Conservation (phyloP, 371 early-diverging fungal species). For the Funneliformis caledonium region DNA sequence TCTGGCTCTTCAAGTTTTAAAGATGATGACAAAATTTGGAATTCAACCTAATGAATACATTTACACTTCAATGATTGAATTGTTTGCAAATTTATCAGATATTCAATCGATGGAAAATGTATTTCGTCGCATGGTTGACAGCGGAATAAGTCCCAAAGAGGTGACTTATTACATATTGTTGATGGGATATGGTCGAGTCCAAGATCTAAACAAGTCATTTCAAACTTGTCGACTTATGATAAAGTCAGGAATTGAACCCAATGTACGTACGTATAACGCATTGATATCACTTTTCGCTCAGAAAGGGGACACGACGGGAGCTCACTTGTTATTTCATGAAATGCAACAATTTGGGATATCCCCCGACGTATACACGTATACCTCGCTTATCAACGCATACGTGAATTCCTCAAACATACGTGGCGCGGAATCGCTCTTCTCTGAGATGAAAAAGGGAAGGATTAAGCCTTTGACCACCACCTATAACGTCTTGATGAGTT, state of each 20-base stretch:
- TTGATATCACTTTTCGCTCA: constrained; percentile 32
- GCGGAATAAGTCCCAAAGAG: background rate
- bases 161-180: constrained; percentile 28
- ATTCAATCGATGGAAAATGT: constrained; percentile 32
- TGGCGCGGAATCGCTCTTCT: constrained; percentile 20
- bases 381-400: constrained; percentile 24
- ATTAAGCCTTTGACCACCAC: constrained; percentile 32
- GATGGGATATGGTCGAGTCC: background rate
- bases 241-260: constrained; percentile 20
- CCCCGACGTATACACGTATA: constrained; percentile 28
- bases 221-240: constrained; percentile 23
- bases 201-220: constrained; percentile 34
- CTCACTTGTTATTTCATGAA: constrained; percentile 28
- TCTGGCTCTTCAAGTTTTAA: background rate
- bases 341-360: constrained; percentile 12
- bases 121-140: constrained; percentile 16
- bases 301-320: background rate
- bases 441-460: constrained; percentile 29
- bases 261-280: constrained; percentile 26
- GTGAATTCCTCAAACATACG: constrained; percentile 8
- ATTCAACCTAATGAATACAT: constrained; percentile 23
- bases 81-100: constrained; percentile 35
- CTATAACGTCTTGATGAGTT: constrained; percentile 36
- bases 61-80: constrained; percentile 33
- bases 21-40: constrained; percentile 6